Base-by-base conservation (phyloP, 805 yeast genomes). In the Wickerhamomyces xylosicus region DNA sequence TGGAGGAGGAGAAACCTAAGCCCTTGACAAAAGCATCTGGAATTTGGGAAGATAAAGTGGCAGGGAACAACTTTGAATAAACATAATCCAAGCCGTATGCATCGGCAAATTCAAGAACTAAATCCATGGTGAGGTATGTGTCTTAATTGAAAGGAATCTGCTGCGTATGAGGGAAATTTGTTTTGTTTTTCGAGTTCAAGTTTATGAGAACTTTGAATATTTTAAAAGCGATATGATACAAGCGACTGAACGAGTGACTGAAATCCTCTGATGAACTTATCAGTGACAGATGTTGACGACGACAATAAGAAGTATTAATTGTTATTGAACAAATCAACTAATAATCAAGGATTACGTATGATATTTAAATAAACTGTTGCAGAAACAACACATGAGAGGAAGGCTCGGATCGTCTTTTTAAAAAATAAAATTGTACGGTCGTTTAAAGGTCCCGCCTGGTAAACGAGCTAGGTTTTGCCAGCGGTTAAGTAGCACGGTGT, bases 81-180 rank as follows among this genome's bases (percentile, higher is more conserved):
- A 75, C 63, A 56, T 66, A 69, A 63, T 92, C 98, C 37, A 90
- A 72, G 21, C 77, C 52, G 50, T 63, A 84, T 36, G 84, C 69
- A 62, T 92, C 98, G 35, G 67, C 62, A 19, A 77, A 65, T 60
- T 92, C 98, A 38, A 92, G 71, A 19, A 86, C 87, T 54, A 92
- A 66, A 80, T 92, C 98, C 98, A 92, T 90, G 41, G 35, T 56
- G 41, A 27, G 16, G 11, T 17, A 19, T 16, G n/a, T n/a, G n/a
- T 32, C 4, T 11, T n/a, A 11, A 14, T 19, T 6, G 15, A 32
- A 19, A 18, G n/a, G 13, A 13, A n/a, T 13, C 13, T 13, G 33
- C 31, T 35, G 20, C 21, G 29, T 22, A 31, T 15, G 37, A 16
- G 36, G 10, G 19, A 13, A 32, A 36, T 31, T 21, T 27, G 21